These are phyloP conservation scores for Plasmodium fragile DNA, from an alignment of 169 alveolate genomes.

Conservation along the genomic window DNA sequence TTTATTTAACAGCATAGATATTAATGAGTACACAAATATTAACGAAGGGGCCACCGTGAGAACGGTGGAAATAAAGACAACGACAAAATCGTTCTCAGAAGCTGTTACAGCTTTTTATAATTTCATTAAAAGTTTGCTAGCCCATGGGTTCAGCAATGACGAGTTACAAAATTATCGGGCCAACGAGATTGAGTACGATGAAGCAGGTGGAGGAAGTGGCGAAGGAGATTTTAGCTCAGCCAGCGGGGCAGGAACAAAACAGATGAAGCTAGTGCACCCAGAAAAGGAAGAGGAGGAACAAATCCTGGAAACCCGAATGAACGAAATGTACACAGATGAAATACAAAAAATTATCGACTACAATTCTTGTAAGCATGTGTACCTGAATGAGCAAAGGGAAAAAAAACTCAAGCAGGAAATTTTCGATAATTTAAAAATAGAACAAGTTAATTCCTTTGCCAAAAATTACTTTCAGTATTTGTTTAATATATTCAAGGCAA, in stretches of 20 bases:
- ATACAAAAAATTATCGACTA: slow-evolving; percentile 72
- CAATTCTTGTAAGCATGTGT: slow-evolving; percentile 44
- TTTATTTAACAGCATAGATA: slow-evolving; percentile 72
- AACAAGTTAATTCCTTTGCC: slow-evolving; percentile 62
- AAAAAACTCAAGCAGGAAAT: slow-evolving; percentile 46
- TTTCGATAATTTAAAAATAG: slow-evolving; percentile 39
- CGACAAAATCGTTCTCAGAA: slow-evolving; percentile 20
- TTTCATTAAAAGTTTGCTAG: slow-evolving; percentile 40
- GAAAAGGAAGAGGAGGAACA: slow-evolving; percentile 34
- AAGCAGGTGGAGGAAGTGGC: background rate
- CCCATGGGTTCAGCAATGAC: slow-evolving; percentile 48
- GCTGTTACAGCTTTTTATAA: slow-evolving; percentile 30
- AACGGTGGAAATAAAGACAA: slow-evolving; percentile 69
- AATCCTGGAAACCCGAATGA: slow-evolving; percentile 46
- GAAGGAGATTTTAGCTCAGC: background rate
- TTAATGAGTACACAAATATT: slow-evolving; percentile 79
- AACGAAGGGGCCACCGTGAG: slow-evolving; percentile 77
- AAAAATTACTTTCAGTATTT: slow-evolving; percentile 55
- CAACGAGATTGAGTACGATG: slow-evolving; percentile 45
- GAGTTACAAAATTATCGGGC: slow-evolving; percentile 49
- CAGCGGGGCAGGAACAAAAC: slow-evolving; percentile 3
- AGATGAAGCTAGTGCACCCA: slow-evolving; percentile 45
- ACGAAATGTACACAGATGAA: slow-evolving; percentile 71
- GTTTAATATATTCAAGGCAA: slow-evolving; percentile 50
- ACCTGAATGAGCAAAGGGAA: slow-evolving; percentile 69